Evolutionary conservation across 805 yeast genomes (phyloP), one percentile per base, ranked within the genome.

Genomic region (Ogataea ramenticola): DNA sequence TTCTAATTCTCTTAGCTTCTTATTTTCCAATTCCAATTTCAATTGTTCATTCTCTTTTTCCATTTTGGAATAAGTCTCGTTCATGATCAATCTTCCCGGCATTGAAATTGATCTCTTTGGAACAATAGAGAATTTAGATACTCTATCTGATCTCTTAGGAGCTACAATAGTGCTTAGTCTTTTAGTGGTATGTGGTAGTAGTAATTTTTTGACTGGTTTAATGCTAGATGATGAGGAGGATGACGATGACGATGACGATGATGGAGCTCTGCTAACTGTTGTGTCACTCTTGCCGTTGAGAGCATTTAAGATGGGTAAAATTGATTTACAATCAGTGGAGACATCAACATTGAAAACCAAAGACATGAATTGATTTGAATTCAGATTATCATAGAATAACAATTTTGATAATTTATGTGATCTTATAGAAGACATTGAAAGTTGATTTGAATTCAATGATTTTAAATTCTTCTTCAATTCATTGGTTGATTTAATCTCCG

Each of bases 401-500:
- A 77, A 49, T 49, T 77, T 69, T 3, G 78, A 72, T 16, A 77
- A 60, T 49, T 72, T 75, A 27, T 72, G 70, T 10, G 72, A 68
- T 53, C 79, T 64, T 48, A 75, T 51, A n/a, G 65, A 55, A 7
- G 77, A 63, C 49, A 64, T 64, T 48, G 70, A 66, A 47, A 64
- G 60, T 45, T 57, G 65, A 39, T 61, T 58, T 15, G 64, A 58
- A 39, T 61, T 60, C 54, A 72, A 68, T 43, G 68, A 53, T 36
- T 68, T 66, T 14, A 77, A 54, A 39, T 77, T 68, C 43, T 75
- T 67, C 7, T 80, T 79, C 10, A 77, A 57, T 45, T 74, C 72
- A 47, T 76, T 68, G 42, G 75, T 64, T 38, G 72, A 59, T 20
- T 70, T 64, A n/a, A 60, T 53, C 4, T 78, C 78, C 10, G 61